Conservation (phyloP, 257 asterid species). For the Cordia subcordata region DNA sequence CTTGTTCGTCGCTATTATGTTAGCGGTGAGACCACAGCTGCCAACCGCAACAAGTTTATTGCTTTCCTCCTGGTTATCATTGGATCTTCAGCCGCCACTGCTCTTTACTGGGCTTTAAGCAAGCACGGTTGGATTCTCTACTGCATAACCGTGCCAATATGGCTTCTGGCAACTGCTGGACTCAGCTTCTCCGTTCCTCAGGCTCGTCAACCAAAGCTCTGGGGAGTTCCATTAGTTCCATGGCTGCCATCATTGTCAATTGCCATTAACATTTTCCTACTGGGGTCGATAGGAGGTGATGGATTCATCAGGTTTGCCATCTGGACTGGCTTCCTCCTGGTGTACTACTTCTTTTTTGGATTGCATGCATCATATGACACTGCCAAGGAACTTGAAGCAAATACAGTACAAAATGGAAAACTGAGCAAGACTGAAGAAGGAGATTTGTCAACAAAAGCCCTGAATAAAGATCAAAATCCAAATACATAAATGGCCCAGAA, state of each 20-base stretch:
- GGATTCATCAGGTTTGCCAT: slow-evolving; percentile 43
- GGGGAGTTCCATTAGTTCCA: slow-evolving; percentile 72
- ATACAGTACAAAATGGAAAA: slow-evolving; percentile 10
- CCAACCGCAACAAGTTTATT: slow-evolving; percentile 42
- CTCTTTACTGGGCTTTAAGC: slow-evolving; percentile 46
- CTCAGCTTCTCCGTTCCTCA: slow-evolving; percentile 34
- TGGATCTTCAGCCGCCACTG: slow-evolving; percentile 39
- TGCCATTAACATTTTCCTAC: slow-evolving; percentile 51
- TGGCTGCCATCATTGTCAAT: slow-evolving; percentile 63
- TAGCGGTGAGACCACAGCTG: slow-evolving; percentile 33
- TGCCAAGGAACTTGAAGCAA: slow-evolving; percentile 32
- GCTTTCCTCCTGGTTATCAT: slow-evolving; percentile 27
- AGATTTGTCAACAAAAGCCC: background rate
- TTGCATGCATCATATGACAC: slow-evolving; percentile 65
- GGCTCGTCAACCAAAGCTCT: slow-evolving; percentile 43
- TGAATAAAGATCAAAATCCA: no score
- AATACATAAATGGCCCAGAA: no score
- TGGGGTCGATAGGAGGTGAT: slow-evolving; percentile 44
- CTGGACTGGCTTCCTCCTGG: slow-evolving; percentile 44
- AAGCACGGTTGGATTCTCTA: slow-evolving; percentile 37
- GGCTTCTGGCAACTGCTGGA: slow-evolving; percentile 42
- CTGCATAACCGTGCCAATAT: slow-evolving; percentile 45
- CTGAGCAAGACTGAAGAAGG: slow-evolving; percentile 38
- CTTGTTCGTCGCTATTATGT: slow-evolving; percentile 49
- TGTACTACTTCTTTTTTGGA: slow-evolving; percentile 48